phyloP scores from a whole-genome alignment of 768 basidiomycete species.

The Russula dissimulans region DNA sequence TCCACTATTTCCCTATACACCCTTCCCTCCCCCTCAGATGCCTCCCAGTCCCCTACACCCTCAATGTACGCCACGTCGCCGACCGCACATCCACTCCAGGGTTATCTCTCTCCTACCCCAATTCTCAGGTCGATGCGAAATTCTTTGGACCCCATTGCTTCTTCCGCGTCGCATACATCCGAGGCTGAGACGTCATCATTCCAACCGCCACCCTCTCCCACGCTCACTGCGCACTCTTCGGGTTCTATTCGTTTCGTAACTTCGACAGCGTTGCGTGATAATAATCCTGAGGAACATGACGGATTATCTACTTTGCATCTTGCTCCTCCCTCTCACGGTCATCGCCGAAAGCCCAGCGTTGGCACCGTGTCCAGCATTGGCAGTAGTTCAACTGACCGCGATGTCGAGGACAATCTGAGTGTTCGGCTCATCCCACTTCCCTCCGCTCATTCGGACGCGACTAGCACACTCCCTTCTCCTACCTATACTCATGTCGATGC shows the following conservation, averaged over 20 bases:
- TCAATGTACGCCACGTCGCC: background rate
- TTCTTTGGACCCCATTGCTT: constrained; percentile 28
- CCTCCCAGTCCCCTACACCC: background rate
- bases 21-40: background rate
- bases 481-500: constrained; percentile 34
- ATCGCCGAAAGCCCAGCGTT: constrained; percentile 48
- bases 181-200: constrained; percentile 33
- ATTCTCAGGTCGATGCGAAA: constrained; percentile 16
- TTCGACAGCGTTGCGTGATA: constrained; percentile 53
- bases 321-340: constrained; percentile 28
- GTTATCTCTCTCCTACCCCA: constrained; percentile 10
- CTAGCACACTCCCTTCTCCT: constrained; percentile 29
- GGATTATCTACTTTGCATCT: constrained; percentile 46
- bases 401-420: constrained; percentile 15
- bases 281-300: constrained; percentile 49
- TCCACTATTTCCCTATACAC: background rate
- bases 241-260: constrained; percentile 54
- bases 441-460: constrained; percentile 27
- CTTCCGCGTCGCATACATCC: constrained; percentile 26
- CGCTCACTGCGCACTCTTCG: constrained; percentile 45
- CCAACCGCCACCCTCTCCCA: constrained; percentile 64
- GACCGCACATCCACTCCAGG: background rate
- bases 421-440: constrained; percentile 17
- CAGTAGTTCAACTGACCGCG: constrained; percentile 37
- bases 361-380: constrained; percentile 45